A percentile compares a stretch with the other conserved stretches of the same genome.
Conservation (phyloP, 208 protist species). For the Histomonas meleagridis region DNA sequence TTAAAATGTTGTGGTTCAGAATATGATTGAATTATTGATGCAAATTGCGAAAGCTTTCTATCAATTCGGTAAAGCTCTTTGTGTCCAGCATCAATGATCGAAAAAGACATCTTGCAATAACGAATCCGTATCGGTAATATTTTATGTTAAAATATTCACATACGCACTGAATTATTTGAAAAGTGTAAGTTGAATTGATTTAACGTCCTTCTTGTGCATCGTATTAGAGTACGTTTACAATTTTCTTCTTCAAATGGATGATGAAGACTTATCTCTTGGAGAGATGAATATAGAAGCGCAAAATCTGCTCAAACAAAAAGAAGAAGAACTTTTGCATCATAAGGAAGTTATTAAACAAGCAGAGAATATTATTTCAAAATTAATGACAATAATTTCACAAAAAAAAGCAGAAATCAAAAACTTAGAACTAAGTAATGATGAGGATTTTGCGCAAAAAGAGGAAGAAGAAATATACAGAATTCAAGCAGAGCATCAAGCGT, state of each 20-base stretch:
- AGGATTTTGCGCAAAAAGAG: background rate
- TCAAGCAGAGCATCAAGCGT: background rate
- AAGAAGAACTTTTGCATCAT: slow-evolving; percentile 9
- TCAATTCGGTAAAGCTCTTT: background rate
- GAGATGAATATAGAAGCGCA: slow-evolving; percentile 32
- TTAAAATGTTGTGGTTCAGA: background rate
- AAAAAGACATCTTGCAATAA: too few relatives aligned
- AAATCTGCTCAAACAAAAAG: background rate
- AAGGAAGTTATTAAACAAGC: background rate
- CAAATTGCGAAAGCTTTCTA: too few relatives aligned
- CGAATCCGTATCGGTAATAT: too few relatives aligned
- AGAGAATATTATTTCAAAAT: background rate
- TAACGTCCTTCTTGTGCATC: too few relatives aligned
- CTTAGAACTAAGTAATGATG: background rate
- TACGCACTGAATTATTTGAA: too few relatives aligned
- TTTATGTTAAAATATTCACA: too few relatives aligned
- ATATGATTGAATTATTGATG: too few relatives aligned
- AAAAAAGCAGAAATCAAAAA: background rate
- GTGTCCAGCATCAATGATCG: background rate
- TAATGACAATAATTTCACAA: too few relatives aligned
- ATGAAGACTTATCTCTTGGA: too few relatives aligned
- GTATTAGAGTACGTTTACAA: too few relatives aligned
- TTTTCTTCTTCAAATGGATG: too few relatives aligned
- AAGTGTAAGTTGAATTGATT: too few relatives aligned
- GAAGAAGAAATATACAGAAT: background rate